Percentiles rank a stretch among this genome's conserved stretches.
phyloP scores from a whole-genome alignment of 2,329 filamentous ascomycete genomes.

The Incumbomyces delicatus region DNA sequence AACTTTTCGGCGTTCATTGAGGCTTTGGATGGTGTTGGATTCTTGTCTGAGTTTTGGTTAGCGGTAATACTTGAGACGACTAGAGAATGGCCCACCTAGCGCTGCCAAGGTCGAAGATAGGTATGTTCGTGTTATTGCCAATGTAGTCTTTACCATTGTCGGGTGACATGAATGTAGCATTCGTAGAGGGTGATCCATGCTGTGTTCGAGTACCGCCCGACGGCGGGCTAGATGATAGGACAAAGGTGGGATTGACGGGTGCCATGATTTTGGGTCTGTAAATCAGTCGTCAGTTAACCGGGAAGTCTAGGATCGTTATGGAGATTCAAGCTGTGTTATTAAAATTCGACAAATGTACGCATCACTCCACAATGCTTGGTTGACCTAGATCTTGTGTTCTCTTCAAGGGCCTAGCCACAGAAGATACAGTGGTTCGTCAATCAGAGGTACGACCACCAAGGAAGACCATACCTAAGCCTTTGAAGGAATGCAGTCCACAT shows the following conservation, averaged over 20 bases:
- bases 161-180: slow-evolving; percentile 54
- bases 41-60: background rate
- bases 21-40: background rate
- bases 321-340: too few relatives aligned
- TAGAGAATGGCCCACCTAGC: background rate
- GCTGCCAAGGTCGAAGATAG: background rate
- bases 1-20: background rate
- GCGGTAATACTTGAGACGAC: background rate
- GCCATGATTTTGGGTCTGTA: too few relatives aligned
- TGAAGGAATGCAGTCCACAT: background rate
- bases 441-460: too few relatives aligned
- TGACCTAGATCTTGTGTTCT: too few relatives aligned
- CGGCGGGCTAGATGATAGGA: slow-evolving; percentile 2
- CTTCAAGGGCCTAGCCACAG: too few relatives aligned
- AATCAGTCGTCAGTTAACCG: too few relatives aligned
- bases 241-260: too few relatives aligned
- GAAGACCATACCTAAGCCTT: too few relatives aligned
- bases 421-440: too few relatives aligned
- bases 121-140: background rate
- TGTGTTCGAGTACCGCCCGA: slow-evolving; percentile 27
- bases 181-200: slow-evolving; percentile 56
- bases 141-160: slow-evolving; percentile 32
- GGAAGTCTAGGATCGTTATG: too few relatives aligned
- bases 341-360: too few relatives aligned
- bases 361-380: too few relatives aligned